Base-by-base conservation (phyloP, 2,329 filamentous ascomycete species). In the Lithohypha guttulata region DNA sequence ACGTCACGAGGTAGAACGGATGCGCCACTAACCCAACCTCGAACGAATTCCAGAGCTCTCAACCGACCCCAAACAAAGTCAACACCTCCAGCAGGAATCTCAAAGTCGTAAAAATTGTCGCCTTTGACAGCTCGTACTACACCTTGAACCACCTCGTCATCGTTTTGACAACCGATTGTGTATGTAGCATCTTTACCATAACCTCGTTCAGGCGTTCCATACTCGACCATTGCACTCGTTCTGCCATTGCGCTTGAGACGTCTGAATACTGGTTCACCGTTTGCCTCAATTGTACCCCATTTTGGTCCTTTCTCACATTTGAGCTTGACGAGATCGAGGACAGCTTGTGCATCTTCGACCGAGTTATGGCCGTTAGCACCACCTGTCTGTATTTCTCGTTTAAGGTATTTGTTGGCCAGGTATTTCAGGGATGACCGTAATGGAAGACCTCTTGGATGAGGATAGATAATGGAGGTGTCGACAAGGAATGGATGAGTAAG, bases 401-500 rank as follows among this genome's bases (percentile, higher is more conserved):
- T 73, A 13, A 96, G 72, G 53, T 89, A 93, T 55, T 89, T 91
- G 50, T 89, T 79, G 0, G 82, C 73, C 2, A 98, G 75, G 70
- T 78, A 96, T 62, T 93, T 95, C 40, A 98, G 71, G 2, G 84
- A 85, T 27, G 84, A 86, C 58, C 93, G 96, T 46, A 93, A 71
- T 0, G 89, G 89, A 1, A 85, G 80, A 0, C 91, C 91, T 23
- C 85, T 80, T 7, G 85, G 82, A 56, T 98, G 91, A 1, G 89
- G 87, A 56, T 83, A 98, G 37, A 94, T 71, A 23, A 96, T 72
- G 9, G 84, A 77, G 0, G 91, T 96, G 60, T 98, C 91, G 55
- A 95, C 76, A 51, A 98, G 79, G 63, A 87, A 94, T 1, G 91
- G 91, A 57, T 96, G 91, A 0, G 84, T 81, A 44, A 95, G 70